Base-by-base conservation (phyloP, 345 rosid genomes). In the Punica granatum region DNA sequence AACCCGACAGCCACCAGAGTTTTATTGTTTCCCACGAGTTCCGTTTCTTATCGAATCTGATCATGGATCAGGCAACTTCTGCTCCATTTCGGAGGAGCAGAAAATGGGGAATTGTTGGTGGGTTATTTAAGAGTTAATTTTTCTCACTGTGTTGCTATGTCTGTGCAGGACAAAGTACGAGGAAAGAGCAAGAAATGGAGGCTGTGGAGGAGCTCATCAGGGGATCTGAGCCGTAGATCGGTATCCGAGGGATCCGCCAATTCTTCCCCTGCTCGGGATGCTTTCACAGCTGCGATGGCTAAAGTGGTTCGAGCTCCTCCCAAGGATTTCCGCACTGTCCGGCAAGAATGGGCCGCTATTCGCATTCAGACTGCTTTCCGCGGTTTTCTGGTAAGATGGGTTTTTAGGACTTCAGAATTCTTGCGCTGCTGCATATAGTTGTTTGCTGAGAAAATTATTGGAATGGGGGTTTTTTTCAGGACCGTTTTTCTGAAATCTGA, bases 301-400 rank as follows among this genome's bases (percentile, higher is more conserved):
- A 76, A 89, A 16, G 88, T 93, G 19, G 82, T 84, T 61, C 82
- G 96, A 70, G 97, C 97, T 65, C 94, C 86, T 74, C 94, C 90
- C 35, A 93, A 85, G 70, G 92, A 86, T 79, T 93, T 93, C 81
- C 84, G 80, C 74, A 88, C 78, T 48, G 80, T 93, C n/a, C 77
- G 85, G 82, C 74, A 86, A 60, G 95, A 91, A 77, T 93, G 97
- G 97, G 99, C 95, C 37, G 83, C 96, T 18, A 93, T 93, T 28
- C 77, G 97, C 39, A 84, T 93, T 67, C 99, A 93, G 69, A 88
- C 99, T 2, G 88, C 99, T 73, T 93, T 93, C 68, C 91, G 97
- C 3, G 95, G 89, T 36, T 91, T 93, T 84, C 74, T 93, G 92
- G 97, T 93, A 75, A 80, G 66, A 71, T 31, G 16, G 7, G 28